Conservation (phyloP, 306 rosid genomes). For the Casuarina equisetifolia region DNA sequence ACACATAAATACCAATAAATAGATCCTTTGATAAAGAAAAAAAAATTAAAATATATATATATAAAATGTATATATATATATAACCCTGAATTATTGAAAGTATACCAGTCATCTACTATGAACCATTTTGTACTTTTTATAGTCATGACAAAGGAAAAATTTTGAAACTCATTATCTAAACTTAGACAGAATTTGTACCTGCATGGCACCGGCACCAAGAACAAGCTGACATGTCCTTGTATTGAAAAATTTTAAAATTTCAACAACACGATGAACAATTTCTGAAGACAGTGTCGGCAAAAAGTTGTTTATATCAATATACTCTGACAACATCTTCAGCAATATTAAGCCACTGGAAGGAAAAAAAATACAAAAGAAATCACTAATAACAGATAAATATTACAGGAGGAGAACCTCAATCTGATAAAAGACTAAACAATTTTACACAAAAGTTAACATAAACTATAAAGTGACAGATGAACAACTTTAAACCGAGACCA, state of each 20-base stretch:
- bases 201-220: slow-evolving; percentile 99
- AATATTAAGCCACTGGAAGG: slow-evolving; percentile 87
- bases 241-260: slow-evolving; percentile 90
- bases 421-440: slow-evolving; percentile 20
- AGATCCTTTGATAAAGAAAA: too few species aligned
- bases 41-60: too few species aligned
- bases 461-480: background rate
- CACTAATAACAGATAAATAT: background rate
- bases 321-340: slow-evolving; percentile 95
- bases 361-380: slow-evolving; percentile 28
- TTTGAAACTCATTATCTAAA: background rate
- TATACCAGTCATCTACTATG: background rate
- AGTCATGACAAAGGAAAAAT: background rate
- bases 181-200: slow-evolving; percentile 50
- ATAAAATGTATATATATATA: background rate
- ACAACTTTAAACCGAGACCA: background rate
- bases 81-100: background rate
- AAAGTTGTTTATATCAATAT: slow-evolving; percentile 81
- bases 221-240: slow-evolving; percentile 99
- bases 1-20: background rate
- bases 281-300: slow-evolving; percentile 85
- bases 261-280: slow-evolving; percentile 93
- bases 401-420: background rate
- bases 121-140: background rate
- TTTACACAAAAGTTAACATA: slow-evolving; percentile 6